Conservation (phyloP, 2,329 filamentous ascomycete genomes). For the Aurifilum marmelostoma region DNA sequence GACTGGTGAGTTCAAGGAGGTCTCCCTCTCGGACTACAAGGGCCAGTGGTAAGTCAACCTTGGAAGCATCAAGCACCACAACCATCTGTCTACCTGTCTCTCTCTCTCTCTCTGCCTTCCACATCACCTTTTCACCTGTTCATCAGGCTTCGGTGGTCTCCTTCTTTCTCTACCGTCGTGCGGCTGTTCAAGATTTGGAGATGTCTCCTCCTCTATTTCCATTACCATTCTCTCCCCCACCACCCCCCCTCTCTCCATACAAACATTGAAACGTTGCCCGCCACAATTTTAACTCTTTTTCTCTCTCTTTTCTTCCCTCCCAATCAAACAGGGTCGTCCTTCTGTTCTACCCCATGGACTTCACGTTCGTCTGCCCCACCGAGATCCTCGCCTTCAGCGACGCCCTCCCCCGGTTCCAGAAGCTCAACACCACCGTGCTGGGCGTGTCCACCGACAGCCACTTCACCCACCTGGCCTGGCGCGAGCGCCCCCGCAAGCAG, state of each 20-base stretch:
- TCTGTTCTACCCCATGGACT: conserved; percentile 69
- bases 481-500: conserved; percentile 58
- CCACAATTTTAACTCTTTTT: not conserved
- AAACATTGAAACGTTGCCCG: not conserved
- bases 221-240: too few species aligned
- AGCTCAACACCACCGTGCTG: conserved; percentile 61
- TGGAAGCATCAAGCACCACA: not conserved
- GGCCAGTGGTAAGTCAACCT: conserved; percentile 48
- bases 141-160: too few species aligned
- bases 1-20: conserved; percentile 52
- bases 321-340: conserved; percentile 60
- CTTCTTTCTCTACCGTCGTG: not conserved
- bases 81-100: not conserved
- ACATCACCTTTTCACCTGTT: not conserved
- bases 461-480: conserved; percentile 62
- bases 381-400: conserved; percentile 69
- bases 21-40: conserved; percentile 48
- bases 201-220: not conserved
- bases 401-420: conserved; percentile 61
- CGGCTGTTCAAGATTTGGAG: not conserved
- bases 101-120: not conserved
- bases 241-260: too few species aligned
- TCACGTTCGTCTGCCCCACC: conserved; percentile 69
- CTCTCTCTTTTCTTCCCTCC: too few species aligned
- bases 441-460: conserved; percentile 66